These are phyloP conservation scores for Nitzschia sp. DNA, from an alignment of 108 stramenopile species.

Conservation along the genomic window DNA sequence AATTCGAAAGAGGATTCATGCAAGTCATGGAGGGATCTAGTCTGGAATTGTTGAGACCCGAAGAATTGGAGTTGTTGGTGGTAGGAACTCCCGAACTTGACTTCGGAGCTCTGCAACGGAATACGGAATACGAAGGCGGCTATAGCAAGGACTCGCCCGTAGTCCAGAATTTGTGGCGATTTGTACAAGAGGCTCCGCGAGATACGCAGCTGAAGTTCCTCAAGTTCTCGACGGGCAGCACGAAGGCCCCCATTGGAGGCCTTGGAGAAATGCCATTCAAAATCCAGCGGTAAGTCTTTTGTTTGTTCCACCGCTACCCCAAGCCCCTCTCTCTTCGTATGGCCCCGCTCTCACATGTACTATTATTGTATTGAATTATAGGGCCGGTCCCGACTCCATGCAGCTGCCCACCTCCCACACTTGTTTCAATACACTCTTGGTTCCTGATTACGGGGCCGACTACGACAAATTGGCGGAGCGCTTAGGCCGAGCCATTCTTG, in stretches of 20 bases:
- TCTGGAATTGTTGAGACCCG: constrained; percentile 73
- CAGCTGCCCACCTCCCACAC: constrained; percentile 91
- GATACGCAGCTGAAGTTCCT: constrained; percentile 78
- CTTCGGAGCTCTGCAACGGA: constrained; percentile 73
- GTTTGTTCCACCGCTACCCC: too few species aligned
- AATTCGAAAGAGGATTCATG: constrained; percentile 78
- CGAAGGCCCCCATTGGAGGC: constrained; percentile 87
- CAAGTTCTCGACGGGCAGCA: constrained; percentile 89
- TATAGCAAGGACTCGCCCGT: constrained; percentile 57
- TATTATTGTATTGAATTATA: neutral
- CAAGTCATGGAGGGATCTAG: constrained; percentile 71
- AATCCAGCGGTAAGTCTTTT: constrained; percentile 60
- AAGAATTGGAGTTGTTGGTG: constrained; percentile 89
- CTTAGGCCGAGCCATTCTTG: constrained; percentile 68
- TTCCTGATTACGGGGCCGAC: constrained; percentile 67
- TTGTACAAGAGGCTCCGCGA: constrained; percentile 47
- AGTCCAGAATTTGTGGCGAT: constrained; percentile 80
- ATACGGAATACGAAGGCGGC: constrained; percentile 83
- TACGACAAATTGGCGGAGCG: constrained; percentile 58
- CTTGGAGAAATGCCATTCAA: constrained; percentile 83
- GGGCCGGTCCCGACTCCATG: constrained; percentile 87
- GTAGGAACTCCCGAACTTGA: constrained; percentile 87
- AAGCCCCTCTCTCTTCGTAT: neutral
- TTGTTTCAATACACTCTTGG: constrained; percentile 88
- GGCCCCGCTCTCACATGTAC: neutral